Evolutionary conservation across 371 early-diverging fungal species (phyloP).

Genomic region (Syncephalastrum racemosum): DNA sequence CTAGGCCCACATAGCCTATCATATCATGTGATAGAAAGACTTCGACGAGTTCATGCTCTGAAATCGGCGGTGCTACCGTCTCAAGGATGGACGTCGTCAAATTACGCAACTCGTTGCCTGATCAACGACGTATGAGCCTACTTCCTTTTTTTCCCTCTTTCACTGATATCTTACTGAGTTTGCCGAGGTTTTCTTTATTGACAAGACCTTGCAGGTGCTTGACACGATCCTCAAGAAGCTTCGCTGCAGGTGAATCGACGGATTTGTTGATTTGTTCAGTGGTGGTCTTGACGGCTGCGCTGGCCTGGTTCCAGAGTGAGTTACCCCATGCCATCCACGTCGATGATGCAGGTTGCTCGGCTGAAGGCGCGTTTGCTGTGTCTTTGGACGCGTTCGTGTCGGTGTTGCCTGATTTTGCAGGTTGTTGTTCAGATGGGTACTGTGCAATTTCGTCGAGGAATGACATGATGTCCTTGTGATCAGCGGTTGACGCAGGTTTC

Average conservation of each 20-base stretch:
- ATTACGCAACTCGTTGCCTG: slow-evolving; percentile 51
- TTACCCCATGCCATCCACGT: slow-evolving; percentile 56
- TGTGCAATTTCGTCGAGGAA: slow-evolving; percentile 54
- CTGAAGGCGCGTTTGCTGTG: slow-evolving; percentile 7
- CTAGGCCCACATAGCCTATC: slow-evolving; percentile 61
- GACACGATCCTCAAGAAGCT: slow-evolving; percentile 59
- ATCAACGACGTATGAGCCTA: not conserved
- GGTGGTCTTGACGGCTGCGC: slow-evolving; percentile 50
- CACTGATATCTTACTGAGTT: slow-evolving; percentile 46
- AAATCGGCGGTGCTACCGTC: slow-evolving; percentile 67
- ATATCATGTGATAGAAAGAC: slow-evolving; percentile 66
- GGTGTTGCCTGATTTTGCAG: not conserved
- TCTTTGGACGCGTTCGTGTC: not conserved
- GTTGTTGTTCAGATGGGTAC: slow-evolving; percentile 22
- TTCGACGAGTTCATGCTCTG: slow-evolving; percentile 68
- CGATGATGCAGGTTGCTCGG: not conserved
- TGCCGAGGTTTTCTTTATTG: slow-evolving; percentile 64
- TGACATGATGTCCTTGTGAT: slow-evolving; percentile 53
- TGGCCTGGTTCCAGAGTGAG: slow-evolving; percentile 49
- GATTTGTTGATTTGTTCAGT: slow-evolving; percentile 49
- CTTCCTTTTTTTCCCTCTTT: not conserved
- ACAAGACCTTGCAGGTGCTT: slow-evolving; percentile 51
- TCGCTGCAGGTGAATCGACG: slow-evolving; percentile 34
- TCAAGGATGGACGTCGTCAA: slow-evolving; percentile 57
- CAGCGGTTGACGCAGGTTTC: slow-evolving; percentile 18